Conservation (phyloP, 2,329 filamentous ascomycete species). For the Ophiocordyceps camponoti-rufipedis region DNA sequence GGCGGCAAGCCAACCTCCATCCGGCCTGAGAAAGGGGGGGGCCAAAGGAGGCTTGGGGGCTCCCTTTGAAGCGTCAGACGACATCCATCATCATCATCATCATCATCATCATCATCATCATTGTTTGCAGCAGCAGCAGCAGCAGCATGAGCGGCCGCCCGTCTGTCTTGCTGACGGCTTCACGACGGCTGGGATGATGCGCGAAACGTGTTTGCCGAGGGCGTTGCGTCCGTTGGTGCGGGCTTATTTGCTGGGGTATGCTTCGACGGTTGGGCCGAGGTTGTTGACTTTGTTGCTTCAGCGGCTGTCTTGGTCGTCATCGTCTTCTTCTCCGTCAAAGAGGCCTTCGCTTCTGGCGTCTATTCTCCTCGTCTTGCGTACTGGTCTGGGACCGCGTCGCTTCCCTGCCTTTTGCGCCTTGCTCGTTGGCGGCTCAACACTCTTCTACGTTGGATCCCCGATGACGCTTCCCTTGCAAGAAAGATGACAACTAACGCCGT, state of each 20-base stretch:
- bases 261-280: no score
- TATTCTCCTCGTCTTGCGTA: slow-evolving; percentile 23
- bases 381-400: slow-evolving; percentile 33
- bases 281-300: no score
- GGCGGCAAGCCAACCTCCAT: slow-evolving; percentile 8
- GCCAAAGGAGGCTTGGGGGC: no score
- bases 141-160: not conserved
- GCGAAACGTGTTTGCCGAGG: not conserved
- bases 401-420: slow-evolving; percentile 46
- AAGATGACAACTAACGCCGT: not conserved
- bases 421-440: slow-evolving; percentile 38
- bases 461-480: not conserved
- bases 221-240: no score
- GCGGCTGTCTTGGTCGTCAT: no score
- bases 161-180: no score
- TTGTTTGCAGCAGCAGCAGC: no score
- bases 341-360: slow-evolving; percentile 13
- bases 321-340: not conserved
- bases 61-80: no score
- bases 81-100: not conserved
- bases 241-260: no score
- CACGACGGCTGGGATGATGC: not conserved
- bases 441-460: slow-evolving; percentile 42
- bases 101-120: not conserved
- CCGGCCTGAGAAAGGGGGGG: no score